Evolutionary conservation across 2,329 filamentous ascomycete genomes (phyloP).

Genomic region (Cladosporium sp.): DNA sequence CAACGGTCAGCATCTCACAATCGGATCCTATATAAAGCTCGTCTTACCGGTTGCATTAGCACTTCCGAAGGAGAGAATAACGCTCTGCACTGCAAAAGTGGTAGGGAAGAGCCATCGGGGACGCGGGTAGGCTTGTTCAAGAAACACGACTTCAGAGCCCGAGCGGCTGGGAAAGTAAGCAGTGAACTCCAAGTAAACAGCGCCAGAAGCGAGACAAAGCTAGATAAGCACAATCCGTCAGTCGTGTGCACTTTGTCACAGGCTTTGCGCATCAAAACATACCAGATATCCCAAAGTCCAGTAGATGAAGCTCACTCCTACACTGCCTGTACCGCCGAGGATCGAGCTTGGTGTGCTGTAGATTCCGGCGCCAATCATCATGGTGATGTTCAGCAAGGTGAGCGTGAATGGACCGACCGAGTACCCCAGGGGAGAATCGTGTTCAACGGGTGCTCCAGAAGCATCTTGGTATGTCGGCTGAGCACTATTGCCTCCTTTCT

Average conservation of each 20-base stretch:
- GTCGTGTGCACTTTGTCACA: too few species aligned
- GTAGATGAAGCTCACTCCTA: constrained; percentile 60
- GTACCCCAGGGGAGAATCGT: constrained; percentile 56
- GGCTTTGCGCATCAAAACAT: constrained; percentile 33
- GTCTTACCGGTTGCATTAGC: constrained; percentile 53
- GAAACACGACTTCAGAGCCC: constrained; percentile 59
- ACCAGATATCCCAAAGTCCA: constrained; percentile 62
- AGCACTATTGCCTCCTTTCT: constrained; percentile 47
- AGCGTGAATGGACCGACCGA: constrained; percentile 54
- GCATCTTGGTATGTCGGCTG: constrained; percentile 57
- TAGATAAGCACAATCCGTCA: neutral
- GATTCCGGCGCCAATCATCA: constrained; percentile 55
- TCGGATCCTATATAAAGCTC: too few species aligned
- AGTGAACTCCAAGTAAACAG: constrained; percentile 60
- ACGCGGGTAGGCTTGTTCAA: constrained; percentile 64
- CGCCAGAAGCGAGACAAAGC: constrained; percentile 15
- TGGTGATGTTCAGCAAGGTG: constrained; percentile 52
- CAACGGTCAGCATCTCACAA: neutral
- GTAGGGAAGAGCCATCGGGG: constrained; percentile 62
- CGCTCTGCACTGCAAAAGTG: constrained; percentile 60
- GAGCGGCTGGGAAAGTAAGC: constrained; percentile 64
- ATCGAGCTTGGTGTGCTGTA: constrained; percentile 44
- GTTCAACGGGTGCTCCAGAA: constrained; percentile 58
- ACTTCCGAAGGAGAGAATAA: constrained; percentile 62
- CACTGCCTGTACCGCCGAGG: constrained; percentile 55